Evolutionary conservation across 352 stramenopile species (phyloP).

Genomic region (Phytopythium delawarense): DNA sequence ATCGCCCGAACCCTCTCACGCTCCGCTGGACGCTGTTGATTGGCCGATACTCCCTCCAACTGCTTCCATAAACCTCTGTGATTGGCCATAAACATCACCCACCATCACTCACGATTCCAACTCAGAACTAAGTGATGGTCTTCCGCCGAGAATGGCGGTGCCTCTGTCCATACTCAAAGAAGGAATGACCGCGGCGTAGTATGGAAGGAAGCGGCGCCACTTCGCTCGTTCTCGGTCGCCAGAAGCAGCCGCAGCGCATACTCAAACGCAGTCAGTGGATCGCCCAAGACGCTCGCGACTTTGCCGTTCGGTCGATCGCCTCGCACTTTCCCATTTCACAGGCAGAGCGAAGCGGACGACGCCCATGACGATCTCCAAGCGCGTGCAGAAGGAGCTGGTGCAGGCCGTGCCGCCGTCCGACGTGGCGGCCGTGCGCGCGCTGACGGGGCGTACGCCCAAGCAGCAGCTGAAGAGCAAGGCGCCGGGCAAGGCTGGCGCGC

Average conservation of each 20-base stretch:
- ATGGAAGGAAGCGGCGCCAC: background rate
- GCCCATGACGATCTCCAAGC: slow-evolving; percentile 52
- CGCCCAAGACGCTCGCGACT: background rate
- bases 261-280: background rate
- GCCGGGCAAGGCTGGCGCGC: slow-evolving; percentile 8
- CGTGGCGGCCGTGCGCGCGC: slow-evolving; percentile 21
- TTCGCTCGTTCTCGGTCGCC: background rate
- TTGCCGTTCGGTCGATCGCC: background rate
- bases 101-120: background rate
- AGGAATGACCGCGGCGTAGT: too few species aligned
- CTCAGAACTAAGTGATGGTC: slow-evolving; percentile 1
- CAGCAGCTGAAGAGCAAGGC: slow-evolving; percentile 1
- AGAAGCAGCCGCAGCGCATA: slow-evolving; percentile 2
- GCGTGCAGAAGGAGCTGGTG: slow-evolving; percentile 49
- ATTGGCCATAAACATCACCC: background rate
- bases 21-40: background rate
- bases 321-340: slow-evolving; percentile 19
- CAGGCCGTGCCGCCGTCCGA: slow-evolving; percentile 30
- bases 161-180: background rate
- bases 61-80: background rate
- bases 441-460: slow-evolving; percentile 9
- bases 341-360: background rate
- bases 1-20: background rate
- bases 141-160: background rate
- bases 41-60: background rate